Percentiles rank a stretch among this genome's conserved stretches.
Evolutionary conservation across 2,329 filamentous ascomycete species (phyloP).

Genomic region (Penicillium sp.): DNA sequence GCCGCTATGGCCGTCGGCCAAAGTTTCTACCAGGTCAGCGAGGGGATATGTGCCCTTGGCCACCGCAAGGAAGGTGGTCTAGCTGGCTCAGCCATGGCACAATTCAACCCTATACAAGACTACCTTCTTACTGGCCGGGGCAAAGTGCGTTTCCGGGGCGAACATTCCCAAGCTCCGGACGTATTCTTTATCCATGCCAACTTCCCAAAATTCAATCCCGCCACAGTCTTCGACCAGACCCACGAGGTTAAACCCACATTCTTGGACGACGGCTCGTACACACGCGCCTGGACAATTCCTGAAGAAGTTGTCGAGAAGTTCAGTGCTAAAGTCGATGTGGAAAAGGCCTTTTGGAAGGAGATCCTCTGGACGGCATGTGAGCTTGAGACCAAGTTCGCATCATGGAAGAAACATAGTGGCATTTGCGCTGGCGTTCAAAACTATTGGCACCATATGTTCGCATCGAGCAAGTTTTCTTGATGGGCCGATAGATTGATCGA

Average conservation of each 20-base stretch:
- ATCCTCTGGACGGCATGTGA: slow-evolving; percentile 37
- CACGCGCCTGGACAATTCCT: slow-evolving; percentile 31
- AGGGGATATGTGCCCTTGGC: slow-evolving; percentile 33
- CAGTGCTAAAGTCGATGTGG: slow-evolving; percentile 29
- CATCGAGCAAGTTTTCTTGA: slow-evolving; percentile 3
- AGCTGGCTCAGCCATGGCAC: slow-evolving; percentile 38
- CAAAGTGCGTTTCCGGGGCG: slow-evolving; percentile 25
- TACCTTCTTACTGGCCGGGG: slow-evolving; percentile 24
- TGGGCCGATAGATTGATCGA: slow-evolving; percentile 1
- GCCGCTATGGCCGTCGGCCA: slow-evolving; percentile 39
- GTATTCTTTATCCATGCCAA: slow-evolving; percentile 42
- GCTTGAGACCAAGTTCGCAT: slow-evolving; percentile 30
- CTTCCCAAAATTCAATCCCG: slow-evolving; percentile 39
- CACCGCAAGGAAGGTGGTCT: slow-evolving; percentile 26
- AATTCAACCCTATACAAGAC: slow-evolving; percentile 37
- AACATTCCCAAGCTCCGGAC: slow-evolving; percentile 26
- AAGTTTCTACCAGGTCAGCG: slow-evolving; percentile 42
- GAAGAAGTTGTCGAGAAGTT: slow-evolving; percentile 27
- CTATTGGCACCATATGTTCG: slow-evolving; percentile 32
- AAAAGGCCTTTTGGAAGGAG: slow-evolving; percentile 36
- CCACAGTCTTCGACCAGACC: slow-evolving; percentile 28
- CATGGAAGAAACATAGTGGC: slow-evolving; percentile 26
- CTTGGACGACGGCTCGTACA: slow-evolving; percentile 28
- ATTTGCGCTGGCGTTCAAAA: slow-evolving; percentile 32
- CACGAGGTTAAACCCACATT: slow-evolving; percentile 26